These are phyloP conservation scores for Sclerotinia subarctica DNA, from an alignment of 2,329 filamentous ascomycete species.

Conservation along the genomic window DNA sequence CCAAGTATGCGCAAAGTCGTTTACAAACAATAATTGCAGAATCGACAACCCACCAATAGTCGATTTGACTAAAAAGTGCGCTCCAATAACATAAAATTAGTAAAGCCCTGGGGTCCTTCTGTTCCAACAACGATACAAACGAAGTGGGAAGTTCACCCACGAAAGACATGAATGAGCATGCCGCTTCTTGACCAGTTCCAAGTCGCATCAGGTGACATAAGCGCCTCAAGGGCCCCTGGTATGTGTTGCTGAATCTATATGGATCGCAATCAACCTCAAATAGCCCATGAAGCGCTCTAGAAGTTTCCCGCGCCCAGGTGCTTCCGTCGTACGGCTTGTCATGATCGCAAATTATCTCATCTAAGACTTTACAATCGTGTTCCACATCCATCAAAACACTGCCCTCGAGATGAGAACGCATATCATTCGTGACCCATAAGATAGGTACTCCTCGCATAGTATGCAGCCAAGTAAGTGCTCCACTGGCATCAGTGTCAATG, in stretches of 20 bases:
- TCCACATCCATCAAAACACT: slow-evolving; percentile 5
- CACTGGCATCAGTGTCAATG: neutral
- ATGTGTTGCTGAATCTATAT: neutral
- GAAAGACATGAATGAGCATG: slow-evolving; percentile 17
- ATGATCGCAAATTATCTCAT: neutral
- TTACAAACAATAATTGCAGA: slow-evolving; percentile 15
- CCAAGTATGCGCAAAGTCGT: slow-evolving; percentile 15
- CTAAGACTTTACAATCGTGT: neutral
- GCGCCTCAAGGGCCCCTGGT: neutral
- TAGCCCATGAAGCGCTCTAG: neutral
- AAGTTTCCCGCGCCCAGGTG: neutral
- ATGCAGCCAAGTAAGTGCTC: neutral
- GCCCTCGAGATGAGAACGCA: neutral
- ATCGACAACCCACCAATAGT: slow-evolving; percentile 19
- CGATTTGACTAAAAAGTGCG: slow-evolving; percentile 10
- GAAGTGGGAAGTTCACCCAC: slow-evolving; percentile 10
- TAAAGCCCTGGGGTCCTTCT: slow-evolving; percentile 9
- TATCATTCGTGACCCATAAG: neutral
- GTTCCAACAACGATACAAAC: slow-evolving; percentile 13
- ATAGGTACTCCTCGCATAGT: slow-evolving; percentile 7
- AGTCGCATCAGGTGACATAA: slow-evolving; percentile 4
- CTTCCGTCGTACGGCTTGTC: neutral
- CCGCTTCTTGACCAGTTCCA: neutral
- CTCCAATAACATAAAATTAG: slow-evolving; percentile 21
- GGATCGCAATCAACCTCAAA: neutral